Evolutionary conservation across 1,284 basidiomycete species (phyloP).

Genomic region (Austroboletus rostrupii): DNA sequence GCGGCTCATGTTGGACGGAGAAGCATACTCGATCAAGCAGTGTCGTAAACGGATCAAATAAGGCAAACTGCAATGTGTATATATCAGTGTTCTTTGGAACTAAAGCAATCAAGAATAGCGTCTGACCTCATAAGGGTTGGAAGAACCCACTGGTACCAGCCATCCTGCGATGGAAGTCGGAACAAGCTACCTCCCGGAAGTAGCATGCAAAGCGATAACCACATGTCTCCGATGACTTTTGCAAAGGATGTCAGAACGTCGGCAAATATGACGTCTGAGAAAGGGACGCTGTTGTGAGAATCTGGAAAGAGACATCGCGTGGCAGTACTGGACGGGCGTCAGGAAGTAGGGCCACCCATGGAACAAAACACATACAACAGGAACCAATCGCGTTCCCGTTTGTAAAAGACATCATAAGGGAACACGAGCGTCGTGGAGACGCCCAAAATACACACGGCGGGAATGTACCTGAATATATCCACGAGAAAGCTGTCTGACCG

Average conservation of each 20-base stretch:
- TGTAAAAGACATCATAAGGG: conserved; percentile 65
- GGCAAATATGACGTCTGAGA: conserved; percentile 91
- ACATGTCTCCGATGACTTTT: conserved; percentile 93
- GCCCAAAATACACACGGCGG: conserved; percentile 62
- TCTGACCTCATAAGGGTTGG: conserved; percentile 84
- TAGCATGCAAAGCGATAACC: conserved; percentile 82
- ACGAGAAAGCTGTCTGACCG: conserved; percentile 54
- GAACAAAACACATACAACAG: conserved; percentile 53
- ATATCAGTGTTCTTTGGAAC: conserved; percentile 12
- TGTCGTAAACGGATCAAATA: conserved; percentile 91
- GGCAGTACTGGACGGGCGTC: conserved; percentile 9
- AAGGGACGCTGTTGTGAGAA: conserved; percentile 64
- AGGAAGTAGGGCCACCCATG: conserved; percentile 4
- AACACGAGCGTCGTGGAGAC: conserved; percentile 56
- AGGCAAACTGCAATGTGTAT: conserved; percentile 60
- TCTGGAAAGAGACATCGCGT: conserved; percentile 70
- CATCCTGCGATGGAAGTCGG: conserved; percentile 56
- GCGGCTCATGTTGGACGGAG: conserved; percentile 60
- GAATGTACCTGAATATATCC: conserved; percentile 74
- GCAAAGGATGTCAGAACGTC: conserved; percentile 97
- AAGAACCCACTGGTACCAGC: conserved; percentile 68
- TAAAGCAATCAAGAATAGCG: background rate
- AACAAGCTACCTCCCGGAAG: conserved; percentile 73
- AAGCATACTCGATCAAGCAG: conserved; percentile 84
- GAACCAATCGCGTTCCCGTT: conserved; percentile 70